Base-by-base conservation (phyloP, 108 stramenopile genomes). In the Nitzschia palea region DNA sequence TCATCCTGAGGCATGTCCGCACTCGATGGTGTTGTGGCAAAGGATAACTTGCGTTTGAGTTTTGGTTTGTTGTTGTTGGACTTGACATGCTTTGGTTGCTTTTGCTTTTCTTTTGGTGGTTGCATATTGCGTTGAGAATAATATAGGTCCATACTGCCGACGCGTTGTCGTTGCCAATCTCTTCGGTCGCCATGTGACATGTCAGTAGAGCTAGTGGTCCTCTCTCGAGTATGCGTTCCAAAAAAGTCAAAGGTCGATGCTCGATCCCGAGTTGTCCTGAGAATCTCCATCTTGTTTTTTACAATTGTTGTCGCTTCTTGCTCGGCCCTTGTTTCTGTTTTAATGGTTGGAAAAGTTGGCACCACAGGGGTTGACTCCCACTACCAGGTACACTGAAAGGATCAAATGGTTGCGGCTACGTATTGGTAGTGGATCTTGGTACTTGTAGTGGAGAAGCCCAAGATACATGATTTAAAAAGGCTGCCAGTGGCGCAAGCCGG, bases 61-160 rank as follows among this genome's bases (percentile, higher is more conserved):
- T 35, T 15, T 36, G 26, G 22, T 3, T 36, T 29, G 28, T 23
- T 67, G 8, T 32, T 10, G 14, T 45, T 14, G 1, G 32, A 3
- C 40, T 37, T 53, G 34, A n/a, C 27, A 40, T 37, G 35, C 4
- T 23, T 12, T 17, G 29, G 2, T 2, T 2, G 17, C 56, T 33
- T 33, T 58, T 36, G 56, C 2, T 33, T n/a, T 34, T 34, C 4
- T 40, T 60, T 43, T 14, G 55, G 29, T 15, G 30, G 9, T 17
- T 30, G 25, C 0, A 36, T 40, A 36, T 1, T 34, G 0, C 66
- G 37, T 4, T 53, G 66, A 23, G 62, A 33, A 33, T 53, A 72
- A 36, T 37, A 72, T 12, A 72, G 30, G 33, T 72, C 71, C 71
- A 72, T 72, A 37, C 71, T 72, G 23, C 71, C 71, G 23, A 72